Base-by-base conservation (phyloP, 2,329 filamentous ascomycete genomes). In the Aspergillus puulaauensis region DNA sequence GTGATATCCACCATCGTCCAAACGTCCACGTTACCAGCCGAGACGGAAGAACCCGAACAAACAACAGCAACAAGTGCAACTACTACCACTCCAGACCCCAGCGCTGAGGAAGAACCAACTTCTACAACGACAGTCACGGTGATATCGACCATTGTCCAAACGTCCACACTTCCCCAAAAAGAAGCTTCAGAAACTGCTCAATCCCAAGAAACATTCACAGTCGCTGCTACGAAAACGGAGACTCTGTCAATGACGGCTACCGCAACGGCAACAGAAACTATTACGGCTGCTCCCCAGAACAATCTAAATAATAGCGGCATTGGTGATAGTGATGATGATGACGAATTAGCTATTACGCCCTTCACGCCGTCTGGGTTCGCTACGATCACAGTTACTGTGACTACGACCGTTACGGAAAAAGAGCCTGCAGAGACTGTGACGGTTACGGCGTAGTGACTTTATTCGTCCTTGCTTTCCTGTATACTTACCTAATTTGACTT, bases 311-410 rank as follows among this genome's bases (percentile, higher is more conserved):
- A 23, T 51, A 12, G 43, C 45, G 39, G 37, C 44, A 21, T 35
- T 21, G 31, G 23, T 24, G 23, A 17, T 9, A 24, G 40, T 6
- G 8, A 46, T 37, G 39, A 51, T 7, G 15, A 41, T 11, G 50
- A 39, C 17, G 52, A 46, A 5, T 35, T 65, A 12, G 47, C 24
- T 19, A 46, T 66, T 5, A 50, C 60, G 7, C 63, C 62, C 7
- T 19, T 65, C 39, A 64, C 61, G 3, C 65, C 56, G 1, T 12
- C 55, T 33, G 62, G 58, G 4, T 47, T 62, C 17, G 52, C 43
- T 24, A 59, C 62, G 6, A 49, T 62, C 15, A 64, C 64, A 4
- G 33, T 67, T 21, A 65, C 62, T 2, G 55, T 56, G 5, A 65
- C 60, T 17, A 47, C 58, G 21, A 60, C 43, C 0, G 53, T 55